These are phyloP conservation scores for Capsicum chinense DNA, from an alignment of 257 asterid genomes.

Conservation along the genomic window DNA sequence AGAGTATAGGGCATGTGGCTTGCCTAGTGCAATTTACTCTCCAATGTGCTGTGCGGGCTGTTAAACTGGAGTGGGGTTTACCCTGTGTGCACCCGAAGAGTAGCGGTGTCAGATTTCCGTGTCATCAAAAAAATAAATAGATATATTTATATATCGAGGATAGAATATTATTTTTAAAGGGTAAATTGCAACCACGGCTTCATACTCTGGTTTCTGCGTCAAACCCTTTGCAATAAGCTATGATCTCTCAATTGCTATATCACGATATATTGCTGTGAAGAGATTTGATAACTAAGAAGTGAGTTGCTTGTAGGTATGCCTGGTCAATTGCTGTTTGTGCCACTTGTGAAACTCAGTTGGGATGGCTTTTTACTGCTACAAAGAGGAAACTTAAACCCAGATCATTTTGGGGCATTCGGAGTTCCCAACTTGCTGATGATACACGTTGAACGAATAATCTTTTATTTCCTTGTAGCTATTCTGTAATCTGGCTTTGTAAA, in stretches of 20 bases:
- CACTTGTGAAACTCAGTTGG: conserved; percentile 76
- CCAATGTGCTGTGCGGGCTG: too few species aligned
- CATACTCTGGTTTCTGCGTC: neutral
- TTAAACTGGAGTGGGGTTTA: too few species aligned
- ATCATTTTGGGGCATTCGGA: conserved; percentile 92
- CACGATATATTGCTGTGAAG: neutral
- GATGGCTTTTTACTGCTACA: conserved; percentile 86
- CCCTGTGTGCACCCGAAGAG: too few species aligned
- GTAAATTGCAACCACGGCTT: neutral
- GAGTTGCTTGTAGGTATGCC: conserved; percentile 65
- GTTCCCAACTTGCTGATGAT: conserved; percentile 80
- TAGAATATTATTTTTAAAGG: neutral
- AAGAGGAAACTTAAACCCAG: conserved; percentile 66
- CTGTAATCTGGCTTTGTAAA: neutral
- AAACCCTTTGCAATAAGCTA: neutral
- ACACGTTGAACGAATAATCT: conserved; percentile 31
- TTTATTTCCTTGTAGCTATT: neutral
- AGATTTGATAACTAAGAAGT: conserved; percentile 19
- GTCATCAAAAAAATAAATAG: too few species aligned
- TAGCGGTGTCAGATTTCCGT: too few species aligned
- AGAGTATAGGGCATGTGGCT: neutral
- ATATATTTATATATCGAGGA: too few species aligned
- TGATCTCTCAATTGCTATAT: neutral
- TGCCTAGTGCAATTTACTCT: too few species aligned
- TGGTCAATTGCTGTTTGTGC: conserved; percentile 90